Evolutionary conservation across 2,329 filamentous ascomycete species (phyloP).

Genomic region (Diaporthe sp.): DNA sequence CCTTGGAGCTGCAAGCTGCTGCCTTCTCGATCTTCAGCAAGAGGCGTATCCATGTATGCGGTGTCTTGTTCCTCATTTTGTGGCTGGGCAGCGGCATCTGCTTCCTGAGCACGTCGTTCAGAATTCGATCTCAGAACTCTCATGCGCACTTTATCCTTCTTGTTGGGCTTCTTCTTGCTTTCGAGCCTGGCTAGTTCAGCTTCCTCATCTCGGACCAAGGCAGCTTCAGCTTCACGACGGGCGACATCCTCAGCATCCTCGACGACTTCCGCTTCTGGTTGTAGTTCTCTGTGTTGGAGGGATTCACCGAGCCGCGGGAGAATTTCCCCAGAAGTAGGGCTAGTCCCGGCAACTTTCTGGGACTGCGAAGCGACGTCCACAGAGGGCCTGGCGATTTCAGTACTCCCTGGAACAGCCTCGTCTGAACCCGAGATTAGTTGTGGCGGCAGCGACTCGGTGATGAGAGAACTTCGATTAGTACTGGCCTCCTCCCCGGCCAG

Average conservation of each 20-base stretch:
- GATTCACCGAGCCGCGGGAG: not conserved
- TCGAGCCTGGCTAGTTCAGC: slow-evolving; percentile 34
- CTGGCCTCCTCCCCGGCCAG: not conserved
- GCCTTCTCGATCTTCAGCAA: not conserved
- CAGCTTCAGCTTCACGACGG: slow-evolving; percentile 25
- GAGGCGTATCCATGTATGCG: not conserved
- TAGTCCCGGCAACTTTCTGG: not conserved
- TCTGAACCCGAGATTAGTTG: not conserved
- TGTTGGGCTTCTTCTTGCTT: slow-evolving; percentile 38
- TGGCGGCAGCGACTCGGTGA: not conserved
- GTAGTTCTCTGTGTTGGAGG: not conserved
- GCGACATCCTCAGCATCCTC: slow-evolving; percentile 21
- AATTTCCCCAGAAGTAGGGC: not conserved
- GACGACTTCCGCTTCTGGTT: not conserved
- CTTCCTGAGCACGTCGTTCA: slow-evolving; percentile 36
- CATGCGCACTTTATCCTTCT: slow-evolving; percentile 39
- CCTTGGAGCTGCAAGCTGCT: not conserved
- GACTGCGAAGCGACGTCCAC: not conserved
- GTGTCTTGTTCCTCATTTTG: not conserved
- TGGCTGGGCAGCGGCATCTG: slow-evolving; percentile 18
- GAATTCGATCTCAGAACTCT: slow-evolving; percentile 32
- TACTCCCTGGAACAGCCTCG: not conserved
- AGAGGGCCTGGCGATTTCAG: not conserved
- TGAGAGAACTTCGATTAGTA: not conserved
- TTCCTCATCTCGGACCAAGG: slow-evolving; percentile 29